Evolutionary conservation across 345 rosid species (phyloP).

Genomic region (Anacardium occidentale): DNA sequence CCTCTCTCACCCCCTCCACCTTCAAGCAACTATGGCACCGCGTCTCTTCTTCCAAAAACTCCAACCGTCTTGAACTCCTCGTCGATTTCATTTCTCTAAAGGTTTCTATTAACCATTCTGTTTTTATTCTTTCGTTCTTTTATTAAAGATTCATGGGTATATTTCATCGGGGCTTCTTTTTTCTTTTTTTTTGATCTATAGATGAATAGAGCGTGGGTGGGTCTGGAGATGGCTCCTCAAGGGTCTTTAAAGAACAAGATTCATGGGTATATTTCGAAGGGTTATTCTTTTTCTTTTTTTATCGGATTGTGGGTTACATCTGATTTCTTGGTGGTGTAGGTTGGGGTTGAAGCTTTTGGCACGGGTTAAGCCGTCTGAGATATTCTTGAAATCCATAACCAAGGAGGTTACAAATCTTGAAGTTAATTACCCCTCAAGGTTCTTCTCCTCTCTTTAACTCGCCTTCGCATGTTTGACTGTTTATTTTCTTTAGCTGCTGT

Average conservation of each 20-base stretch:
- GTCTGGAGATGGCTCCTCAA: slow-evolving; percentile 77
- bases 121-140: not conserved
- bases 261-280: slow-evolving; percentile 59
- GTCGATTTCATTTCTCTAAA: slow-evolving; percentile 78
- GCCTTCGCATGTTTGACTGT: not conserved
- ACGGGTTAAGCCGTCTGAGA: slow-evolving; percentile 89
- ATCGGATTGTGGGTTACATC: slow-evolving; percentile 5
- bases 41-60: slow-evolving; percentile 31
- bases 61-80: slow-evolving; percentile 66
- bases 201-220: slow-evolving; percentile 90
- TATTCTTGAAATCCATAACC: slow-evolving; percentile 81
- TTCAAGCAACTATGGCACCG: slow-evolving; percentile 61
- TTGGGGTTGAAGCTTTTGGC: slow-evolving; percentile 82
- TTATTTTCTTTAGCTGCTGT: not conserved
- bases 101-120: slow-evolving; percentile 33
- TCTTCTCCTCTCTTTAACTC: slow-evolving; percentile 1
- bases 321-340: slow-evolving; percentile 38
- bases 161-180: not conserved
- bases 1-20: slow-evolving; percentile 42
- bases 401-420: slow-evolving; percentile 71
- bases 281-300: not conserved
- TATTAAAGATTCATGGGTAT: not conserved
- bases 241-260: slow-evolving; percentile 78
- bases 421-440: slow-evolving; percentile 80
- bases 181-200: too few species aligned